phyloP scores from a whole-genome alignment of 768 basidiomycete genomes.

The Panus rudis region DNA sequence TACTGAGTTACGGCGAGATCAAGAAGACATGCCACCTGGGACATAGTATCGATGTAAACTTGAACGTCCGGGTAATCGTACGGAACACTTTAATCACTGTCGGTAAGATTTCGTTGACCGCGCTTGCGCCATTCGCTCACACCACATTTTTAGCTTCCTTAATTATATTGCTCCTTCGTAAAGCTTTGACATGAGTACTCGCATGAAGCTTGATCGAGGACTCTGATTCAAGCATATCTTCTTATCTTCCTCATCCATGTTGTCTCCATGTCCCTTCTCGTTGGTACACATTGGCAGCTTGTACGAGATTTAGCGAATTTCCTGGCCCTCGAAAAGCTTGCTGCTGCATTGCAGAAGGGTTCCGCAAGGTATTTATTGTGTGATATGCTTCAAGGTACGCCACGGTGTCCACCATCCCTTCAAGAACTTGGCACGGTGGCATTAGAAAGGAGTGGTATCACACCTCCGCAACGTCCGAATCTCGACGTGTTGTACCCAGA shows the following conservation, averaged over 20 bases:
- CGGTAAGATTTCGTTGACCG: slow-evolving; percentile 87
- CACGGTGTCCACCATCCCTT: neutral
- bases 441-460: slow-evolving; percentile 71
- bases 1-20: slow-evolving; percentile 92
- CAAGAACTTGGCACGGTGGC: slow-evolving; percentile 3
- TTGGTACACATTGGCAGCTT: slow-evolving; percentile 88
- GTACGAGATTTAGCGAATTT: slow-evolving; percentile 88
- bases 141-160: neutral
- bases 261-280: slow-evolving; percentile 89
- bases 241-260: slow-evolving; percentile 89
- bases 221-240: slow-evolving; percentile 93
- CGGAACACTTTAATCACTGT: slow-evolving; percentile 92
- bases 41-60: slow-evolving; percentile 73
- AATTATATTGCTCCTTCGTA: slow-evolving; percentile 4
- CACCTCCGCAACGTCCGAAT: slow-evolving; percentile 93
- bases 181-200: slow-evolving; percentile 70
- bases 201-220: slow-evolving; percentile 93
- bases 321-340: slow-evolving; percentile 89
- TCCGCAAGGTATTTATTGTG: slow-evolving; percentile 81
- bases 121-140: slow-evolving; percentile 75
- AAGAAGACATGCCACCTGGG: slow-evolving; percentile 91
- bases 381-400: slow-evolving; percentile 72
- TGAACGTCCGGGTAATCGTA: slow-evolving; percentile 76
- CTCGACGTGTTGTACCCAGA: slow-evolving; percentile 83
- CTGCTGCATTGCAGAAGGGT: slow-evolving; percentile 72